Percentiles rank a stretch among this genome's conserved stretches.
Conservation (phyloP, 73 alveolate genomes). For the Effrenium voratum region DNA sequence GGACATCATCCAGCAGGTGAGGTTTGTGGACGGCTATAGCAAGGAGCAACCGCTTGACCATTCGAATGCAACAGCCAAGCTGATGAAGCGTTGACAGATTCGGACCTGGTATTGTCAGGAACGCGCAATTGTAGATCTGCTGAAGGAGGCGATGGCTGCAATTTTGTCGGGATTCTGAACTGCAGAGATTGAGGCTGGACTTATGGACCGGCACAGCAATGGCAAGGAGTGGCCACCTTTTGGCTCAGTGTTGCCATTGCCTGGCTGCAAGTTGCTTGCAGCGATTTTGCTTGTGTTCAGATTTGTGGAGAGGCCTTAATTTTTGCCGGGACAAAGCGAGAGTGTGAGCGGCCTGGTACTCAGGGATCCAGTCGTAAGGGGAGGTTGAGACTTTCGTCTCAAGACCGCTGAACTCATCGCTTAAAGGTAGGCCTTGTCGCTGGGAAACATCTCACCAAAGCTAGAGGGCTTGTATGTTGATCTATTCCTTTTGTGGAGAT, state of each 20-base stretch:
- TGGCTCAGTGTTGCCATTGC: no score
- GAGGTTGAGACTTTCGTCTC: no score
- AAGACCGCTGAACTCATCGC: no score
- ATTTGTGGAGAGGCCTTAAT: slow-evolving; percentile 94
- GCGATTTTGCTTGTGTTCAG: no score
- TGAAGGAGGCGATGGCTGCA: slow-evolving; percentile 16
- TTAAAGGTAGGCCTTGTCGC: no score
- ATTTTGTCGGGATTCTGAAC: neutral
- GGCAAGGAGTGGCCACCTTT: slow-evolving; percentile 33
- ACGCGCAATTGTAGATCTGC: slow-evolving; percentile 56
- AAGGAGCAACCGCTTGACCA: slow-evolving; percentile 20
- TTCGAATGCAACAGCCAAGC: neutral
- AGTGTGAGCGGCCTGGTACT: slow-evolving; percentile 95
- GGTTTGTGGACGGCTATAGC: slow-evolving; percentile 78
- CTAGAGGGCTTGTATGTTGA: no score
- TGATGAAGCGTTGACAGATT: neutral
- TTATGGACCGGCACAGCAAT: slow-evolving; percentile 70
- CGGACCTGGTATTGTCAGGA: slow-evolving; percentile 26
- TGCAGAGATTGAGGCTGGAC: slow-evolving; percentile 28
- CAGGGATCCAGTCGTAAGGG: no score
- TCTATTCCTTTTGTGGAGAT: neutral
- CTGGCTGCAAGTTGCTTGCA: no score
- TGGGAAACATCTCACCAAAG: no score
- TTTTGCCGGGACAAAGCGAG: slow-evolving; percentile 96
- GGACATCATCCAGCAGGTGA: slow-evolving; percentile 93